Conservation (phyloP, 2,329 filamentous ascomycete genomes). For the Alternaria incomplexa region DNA sequence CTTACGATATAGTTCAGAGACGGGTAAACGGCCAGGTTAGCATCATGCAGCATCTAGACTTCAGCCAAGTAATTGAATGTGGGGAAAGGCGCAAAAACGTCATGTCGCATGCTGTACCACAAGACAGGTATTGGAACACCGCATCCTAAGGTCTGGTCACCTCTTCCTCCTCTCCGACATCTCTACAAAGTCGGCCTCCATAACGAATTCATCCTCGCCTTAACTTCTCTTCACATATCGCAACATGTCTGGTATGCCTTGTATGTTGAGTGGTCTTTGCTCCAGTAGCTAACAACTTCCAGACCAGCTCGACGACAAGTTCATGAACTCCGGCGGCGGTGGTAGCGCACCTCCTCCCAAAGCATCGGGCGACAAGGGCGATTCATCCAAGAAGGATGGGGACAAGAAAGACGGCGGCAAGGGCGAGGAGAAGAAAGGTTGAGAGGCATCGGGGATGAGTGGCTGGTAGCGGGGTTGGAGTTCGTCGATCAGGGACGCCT, state of each 20-base stretch:
- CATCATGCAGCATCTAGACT: neutral
- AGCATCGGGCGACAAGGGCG: neutral
- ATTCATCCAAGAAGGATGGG: neutral
- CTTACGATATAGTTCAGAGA: neutral
- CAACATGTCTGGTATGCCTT: neutral
- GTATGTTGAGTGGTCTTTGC: neutral
- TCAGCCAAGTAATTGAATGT: neutral
- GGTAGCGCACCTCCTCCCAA: neutral
- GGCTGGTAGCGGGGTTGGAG: neutral
- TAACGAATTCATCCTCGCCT: neutral
- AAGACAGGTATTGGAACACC: neutral
- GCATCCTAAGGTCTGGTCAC: neutral
- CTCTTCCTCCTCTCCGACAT: neutral
- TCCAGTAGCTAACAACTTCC: neutral
- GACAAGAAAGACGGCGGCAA: neutral
- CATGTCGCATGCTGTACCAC: neutral
- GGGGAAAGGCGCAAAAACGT: neutral
- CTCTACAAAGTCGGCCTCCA: neutral
- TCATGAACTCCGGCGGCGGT: neutral
- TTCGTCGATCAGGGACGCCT: neutral
- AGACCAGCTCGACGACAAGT: conserved; percentile 7
- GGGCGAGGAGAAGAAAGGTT: neutral
- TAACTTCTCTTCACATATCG: neutral
- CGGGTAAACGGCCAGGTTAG: neutral
- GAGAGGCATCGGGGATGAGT: neutral